phyloP scores from a whole-genome alignment of 1,139 yeast genomes.

The Blastobotrys capitulatus region DNA sequence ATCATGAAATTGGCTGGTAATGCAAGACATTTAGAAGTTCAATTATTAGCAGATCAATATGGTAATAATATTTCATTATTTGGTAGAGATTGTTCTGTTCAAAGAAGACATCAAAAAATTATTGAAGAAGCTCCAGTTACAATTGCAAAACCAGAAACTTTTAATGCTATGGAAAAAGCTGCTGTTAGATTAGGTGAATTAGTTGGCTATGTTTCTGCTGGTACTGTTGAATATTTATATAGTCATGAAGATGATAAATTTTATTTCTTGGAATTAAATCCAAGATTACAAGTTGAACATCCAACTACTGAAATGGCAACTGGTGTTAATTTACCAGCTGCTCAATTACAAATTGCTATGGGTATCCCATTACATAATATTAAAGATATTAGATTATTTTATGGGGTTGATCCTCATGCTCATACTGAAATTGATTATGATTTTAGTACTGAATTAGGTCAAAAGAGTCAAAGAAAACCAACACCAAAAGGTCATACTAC shows the following conservation, averaged over 20 bases:
- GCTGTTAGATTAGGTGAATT: constrained; percentile 94
- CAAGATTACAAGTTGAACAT: constrained; percentile 98
- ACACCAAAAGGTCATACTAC: constrained; percentile 97
- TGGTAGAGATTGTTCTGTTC: constrained; percentile 97
- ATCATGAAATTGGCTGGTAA: constrained; percentile 93
- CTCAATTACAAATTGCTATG: constrained; percentile 98
- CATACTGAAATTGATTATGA: constrained; percentile 87
- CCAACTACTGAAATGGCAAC: constrained; percentile 99
- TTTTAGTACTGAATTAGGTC: constrained; percentile 66
- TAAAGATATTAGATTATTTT: constrained; percentile 82
- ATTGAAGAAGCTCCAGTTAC: constrained; percentile 98
- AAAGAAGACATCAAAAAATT: constrained; percentile 94
- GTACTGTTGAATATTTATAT: constrained; percentile 95
- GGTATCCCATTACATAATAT: constrained; percentile 97
- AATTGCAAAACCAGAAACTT: constrained; percentile 80
- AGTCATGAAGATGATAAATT: constrained; percentile 92
- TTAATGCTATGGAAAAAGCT: constrained; percentile 88
- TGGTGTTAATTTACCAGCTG: constrained; percentile 96
- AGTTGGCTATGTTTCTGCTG: constrained; percentile 97
- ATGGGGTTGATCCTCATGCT: constrained; percentile 95
- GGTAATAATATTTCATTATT: constrained; percentile 90
- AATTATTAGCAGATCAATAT: constrained; percentile 89
- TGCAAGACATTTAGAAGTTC: constrained; percentile 95
- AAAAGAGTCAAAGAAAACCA: constrained; percentile 82
- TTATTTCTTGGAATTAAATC: constrained; percentile 92